Conservation (phyloP, 2,329 filamentous ascomycete species). For the Ascochyta pisi region DNA sequence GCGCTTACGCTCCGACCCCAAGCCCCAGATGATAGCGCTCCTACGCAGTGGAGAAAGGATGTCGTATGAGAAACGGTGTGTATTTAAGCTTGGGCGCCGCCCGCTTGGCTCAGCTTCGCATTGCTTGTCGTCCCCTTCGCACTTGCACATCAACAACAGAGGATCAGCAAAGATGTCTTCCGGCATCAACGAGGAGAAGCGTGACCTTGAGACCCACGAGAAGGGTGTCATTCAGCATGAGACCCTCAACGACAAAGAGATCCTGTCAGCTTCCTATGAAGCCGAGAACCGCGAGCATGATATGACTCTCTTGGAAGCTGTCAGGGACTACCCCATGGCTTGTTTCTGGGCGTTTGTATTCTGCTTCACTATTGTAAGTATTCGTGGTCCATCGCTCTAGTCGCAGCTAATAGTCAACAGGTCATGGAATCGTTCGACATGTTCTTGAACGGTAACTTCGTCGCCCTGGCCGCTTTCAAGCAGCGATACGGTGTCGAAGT, state of each 20-base stretch:
- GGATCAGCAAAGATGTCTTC: conserved; percentile 18
- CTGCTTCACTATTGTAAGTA: conserved; percentile 60
- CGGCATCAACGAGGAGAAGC: conserved; percentile 13
- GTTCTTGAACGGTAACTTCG: conserved; percentile 66
- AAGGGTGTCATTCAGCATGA: conserved; percentile 23
- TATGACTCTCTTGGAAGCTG: conserved; percentile 57
- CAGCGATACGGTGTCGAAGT: conserved; percentile 55
- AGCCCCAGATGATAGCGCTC: conserved; percentile 4
- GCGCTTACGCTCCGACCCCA: conserved; percentile 4
- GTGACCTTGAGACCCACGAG: conserved; percentile 15
- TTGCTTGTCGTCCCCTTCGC: conserved; percentile 17
- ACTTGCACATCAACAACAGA: conserved; percentile 12
- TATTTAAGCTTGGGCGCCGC: conserved; percentile 20
- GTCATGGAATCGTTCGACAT: conserved; percentile 70
- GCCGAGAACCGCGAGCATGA: conserved; percentile 62
- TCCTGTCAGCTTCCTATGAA: conserved; percentile 55
- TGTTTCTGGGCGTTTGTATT: conserved; percentile 63
- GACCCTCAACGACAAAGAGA: conserved; percentile 29
- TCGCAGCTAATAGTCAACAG: conserved; percentile 42
- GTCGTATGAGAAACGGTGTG: background rate
- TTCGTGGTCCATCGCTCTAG: background rate
- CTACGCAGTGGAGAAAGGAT: background rate
- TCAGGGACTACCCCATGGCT: conserved; percentile 60
- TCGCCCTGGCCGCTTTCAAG: conserved; percentile 59
- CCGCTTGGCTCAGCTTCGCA: conserved; percentile 15